Evolutionary conservation across 192 early-diverging fungal species (phyloP), one percentile per base, ranked within the genome.

Genomic region (Coemansia sp.): DNA sequence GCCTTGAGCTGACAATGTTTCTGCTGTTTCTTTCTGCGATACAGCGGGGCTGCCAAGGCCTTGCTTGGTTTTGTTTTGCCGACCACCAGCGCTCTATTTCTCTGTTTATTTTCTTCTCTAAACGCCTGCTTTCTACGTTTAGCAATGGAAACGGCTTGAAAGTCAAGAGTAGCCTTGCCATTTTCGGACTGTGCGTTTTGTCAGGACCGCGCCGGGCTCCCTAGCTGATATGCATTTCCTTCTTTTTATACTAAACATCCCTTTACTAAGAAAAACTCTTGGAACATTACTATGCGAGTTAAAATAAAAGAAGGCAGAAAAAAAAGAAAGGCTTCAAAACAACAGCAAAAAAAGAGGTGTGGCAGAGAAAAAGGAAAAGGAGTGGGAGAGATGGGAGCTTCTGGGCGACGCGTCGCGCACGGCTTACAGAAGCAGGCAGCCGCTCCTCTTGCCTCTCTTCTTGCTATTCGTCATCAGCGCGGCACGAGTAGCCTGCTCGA

Each of bases 401-500:
- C 39, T 16, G 14, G n/a, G 11, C 14, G 11, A 2, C 11, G 14
- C 39, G 8, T 2, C 14, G 14, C 1, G 39, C 39, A 42, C 11
- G 8, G 70, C 48, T 74, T 74, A 79, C 45, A 79, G 67, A 63
- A 79, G 63, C 58, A 69, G 60, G 58, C 76, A 79, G 51, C 65
- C 57, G 46, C 65, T 62, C 62, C 47, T 77, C 61, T 71, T 69
- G 69, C 63, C 74, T 36, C 29, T 50, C 72, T 64, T 75, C 61
- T 65, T 72, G 53, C 55, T n/a, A 25, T 71, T 70, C 34, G 75
- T 74, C 62, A 75, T 70, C 68, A 95, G 74, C n/a, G 93, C 87
- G 13, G 90, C 93, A 32, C 92, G 85, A 10, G 95, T 91, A 4
- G 93, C 92, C 45, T 85, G 74, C 72, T 91, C 89, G 83, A 94